Evolutionary conservation across 306 rosid species (phyloP).

Genomic region (Cicer pinnatifidum): DNA sequence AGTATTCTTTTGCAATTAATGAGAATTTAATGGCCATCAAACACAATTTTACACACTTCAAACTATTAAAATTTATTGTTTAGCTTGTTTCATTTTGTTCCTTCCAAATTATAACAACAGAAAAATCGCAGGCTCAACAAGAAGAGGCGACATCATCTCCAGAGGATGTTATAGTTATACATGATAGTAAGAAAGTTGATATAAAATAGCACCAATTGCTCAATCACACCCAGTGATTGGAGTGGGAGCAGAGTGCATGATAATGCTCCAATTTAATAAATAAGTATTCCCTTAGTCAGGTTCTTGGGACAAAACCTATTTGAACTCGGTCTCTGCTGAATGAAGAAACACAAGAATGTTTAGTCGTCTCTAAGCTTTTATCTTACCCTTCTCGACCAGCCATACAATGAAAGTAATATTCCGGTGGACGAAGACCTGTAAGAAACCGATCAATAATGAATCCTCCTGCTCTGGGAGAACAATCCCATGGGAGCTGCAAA

Average conservation of each 20-base stretch:
- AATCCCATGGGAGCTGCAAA: slow-evolving; percentile 88
- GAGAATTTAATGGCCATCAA: neutral
- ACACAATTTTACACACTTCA: slow-evolving; percentile 1
- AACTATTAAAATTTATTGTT: slow-evolving; percentile 3
- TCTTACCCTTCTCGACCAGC: slow-evolving; percentile 98
- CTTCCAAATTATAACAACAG: neutral
- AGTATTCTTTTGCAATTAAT: neutral
- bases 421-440: slow-evolving; percentile 92
- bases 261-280: neutral
- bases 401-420: slow-evolving; percentile 97
- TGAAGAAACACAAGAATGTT: neutral
- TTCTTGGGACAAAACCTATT: neutral
- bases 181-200: neutral
- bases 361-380: neutral
- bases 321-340: neutral
- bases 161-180: too few species aligned
- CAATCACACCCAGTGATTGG: neutral
- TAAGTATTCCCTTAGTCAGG: neutral
- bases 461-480: slow-evolving; percentile 92
- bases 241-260: neutral
- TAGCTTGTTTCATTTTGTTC: neutral
- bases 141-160: neutral
- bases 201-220: neutral
- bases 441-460: slow-evolving; percentile 94
- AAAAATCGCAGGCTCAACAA: neutral